Evolutionary conservation across 1,139 yeast species (phyloP).

Genomic region (Casaregolazyma suthepensis): DNA sequence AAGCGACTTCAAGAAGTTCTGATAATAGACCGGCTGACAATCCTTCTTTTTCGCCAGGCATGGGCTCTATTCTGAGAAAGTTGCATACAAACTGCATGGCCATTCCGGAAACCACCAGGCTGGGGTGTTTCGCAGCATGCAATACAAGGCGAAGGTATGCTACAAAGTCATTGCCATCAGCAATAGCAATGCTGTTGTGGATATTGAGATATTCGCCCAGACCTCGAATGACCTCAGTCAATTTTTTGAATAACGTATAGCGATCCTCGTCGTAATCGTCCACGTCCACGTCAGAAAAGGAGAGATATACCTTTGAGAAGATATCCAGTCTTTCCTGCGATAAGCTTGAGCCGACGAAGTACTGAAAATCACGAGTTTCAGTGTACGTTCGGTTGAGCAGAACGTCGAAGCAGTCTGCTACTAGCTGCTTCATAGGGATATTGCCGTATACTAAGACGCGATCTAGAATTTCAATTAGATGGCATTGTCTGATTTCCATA

Average conservation of each 20-base stretch:
- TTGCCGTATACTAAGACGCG: constrained; percentile 56
- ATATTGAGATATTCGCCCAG: constrained; percentile 69
- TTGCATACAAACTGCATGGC: constrained; percentile 95
- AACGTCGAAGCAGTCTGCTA: constrained; percentile 87
- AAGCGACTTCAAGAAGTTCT: constrained; percentile 65
- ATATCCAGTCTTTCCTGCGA: constrained; percentile 63
- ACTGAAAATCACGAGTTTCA: constrained; percentile 65
- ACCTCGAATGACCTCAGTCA: constrained; percentile 91
- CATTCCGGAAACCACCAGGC: constrained; percentile 84
- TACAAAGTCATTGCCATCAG: constrained; percentile 47
- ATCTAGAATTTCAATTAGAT: constrained; percentile 60
- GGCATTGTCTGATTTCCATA: constrained; percentile 58
- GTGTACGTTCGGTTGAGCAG: constrained; percentile 77
- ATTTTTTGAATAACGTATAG: constrained; percentile 77
- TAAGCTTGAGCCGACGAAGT: constrained; percentile 75
- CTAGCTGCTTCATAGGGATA: constrained; percentile 67
- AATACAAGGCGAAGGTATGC: constrained; percentile 70
- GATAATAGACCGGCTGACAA: constrained; percentile 45
- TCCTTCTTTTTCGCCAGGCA: constrained; percentile 43
- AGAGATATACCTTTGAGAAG: constrained; percentile 57
- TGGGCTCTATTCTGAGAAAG: constrained; percentile 72
- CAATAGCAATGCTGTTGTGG: constrained; percentile 34
- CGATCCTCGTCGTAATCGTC: constrained; percentile 72
- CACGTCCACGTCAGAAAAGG: constrained; percentile 53
- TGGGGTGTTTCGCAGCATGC: constrained; percentile 74